Conservation (phyloP, 2,329 filamentous ascomycete species). For the Colletotrichum australisinense region DNA sequence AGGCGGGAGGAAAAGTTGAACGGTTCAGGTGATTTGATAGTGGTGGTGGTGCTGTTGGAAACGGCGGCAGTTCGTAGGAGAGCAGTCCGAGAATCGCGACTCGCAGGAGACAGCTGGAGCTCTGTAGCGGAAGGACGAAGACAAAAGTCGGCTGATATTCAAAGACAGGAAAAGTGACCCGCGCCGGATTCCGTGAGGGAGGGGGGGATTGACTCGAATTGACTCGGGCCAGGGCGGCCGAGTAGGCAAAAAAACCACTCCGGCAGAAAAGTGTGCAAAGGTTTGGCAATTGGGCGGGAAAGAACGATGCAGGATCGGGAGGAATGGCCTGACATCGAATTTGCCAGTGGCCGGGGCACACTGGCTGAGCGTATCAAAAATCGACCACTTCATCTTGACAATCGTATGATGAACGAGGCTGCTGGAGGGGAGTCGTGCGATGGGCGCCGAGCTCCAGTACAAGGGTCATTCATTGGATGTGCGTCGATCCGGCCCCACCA, state of each 20-base stretch:
- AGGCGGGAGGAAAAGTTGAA: background rate
- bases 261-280: slow-evolving; percentile 20
- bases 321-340: slow-evolving; percentile 37
- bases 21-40: background rate
- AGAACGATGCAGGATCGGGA: slow-evolving; percentile 17
- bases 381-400: slow-evolving; percentile 36
- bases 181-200: slow-evolving; percentile 27
- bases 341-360: slow-evolving; percentile 34
- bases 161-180: slow-evolving; percentile 12
- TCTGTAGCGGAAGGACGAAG: slow-evolving; percentile 13
- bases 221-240: slow-evolving; percentile 31
- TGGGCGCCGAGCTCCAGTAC: slow-evolving; percentile 25
- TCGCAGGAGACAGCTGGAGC: background rate
- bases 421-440: slow-evolving; percentile 43
- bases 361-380: slow-evolving; percentile 34
- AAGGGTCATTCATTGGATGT: slow-evolving; percentile 16
- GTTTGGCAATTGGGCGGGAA: slow-evolving; percentile 12
- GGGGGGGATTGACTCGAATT: slow-evolving; percentile 9
- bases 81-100: background rate
- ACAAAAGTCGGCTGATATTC: slow-evolving; percentile 26
- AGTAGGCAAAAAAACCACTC: background rate
- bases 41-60: background rate
- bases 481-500: slow-evolving; percentile 9
- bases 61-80: background rate
- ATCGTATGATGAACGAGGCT: slow-evolving; percentile 55